Conservation (phyloP, 176 grass and related monocot genomes). For the Triticum dicoccoides region DNA sequence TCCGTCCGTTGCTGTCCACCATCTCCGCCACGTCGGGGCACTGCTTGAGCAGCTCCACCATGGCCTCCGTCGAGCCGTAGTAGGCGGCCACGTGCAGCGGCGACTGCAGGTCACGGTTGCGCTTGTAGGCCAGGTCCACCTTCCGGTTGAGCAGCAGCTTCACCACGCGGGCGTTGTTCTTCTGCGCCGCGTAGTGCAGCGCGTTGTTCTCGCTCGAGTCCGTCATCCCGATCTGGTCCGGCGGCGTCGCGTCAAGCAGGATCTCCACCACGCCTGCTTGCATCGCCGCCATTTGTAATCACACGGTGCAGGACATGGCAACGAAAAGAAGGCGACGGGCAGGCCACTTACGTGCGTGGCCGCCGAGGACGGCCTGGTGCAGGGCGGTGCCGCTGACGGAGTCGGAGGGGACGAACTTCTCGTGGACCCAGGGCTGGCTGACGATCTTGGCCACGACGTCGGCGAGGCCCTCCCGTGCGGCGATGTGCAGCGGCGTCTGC, state of each 20-base stretch:
- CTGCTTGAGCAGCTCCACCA: conserved; percentile 44
- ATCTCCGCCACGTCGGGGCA: conserved; percentile 53
- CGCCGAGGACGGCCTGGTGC: conserved; percentile 70
- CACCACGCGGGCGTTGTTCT: conserved; percentile 42
- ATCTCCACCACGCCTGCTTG: conserved; percentile 53
- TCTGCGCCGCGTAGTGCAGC: conserved; percentile 71
- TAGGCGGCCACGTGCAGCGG: conserved; percentile 52
- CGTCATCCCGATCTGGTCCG: conserved; percentile 24
- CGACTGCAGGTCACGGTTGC: background rate
- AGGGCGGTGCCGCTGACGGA: conserved; percentile 49
- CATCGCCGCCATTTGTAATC: background rate
- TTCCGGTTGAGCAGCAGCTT: conserved; percentile 37
- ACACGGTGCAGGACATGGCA: background rate
- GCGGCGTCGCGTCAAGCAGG: conserved; percentile 22
- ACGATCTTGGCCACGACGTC: conserved; percentile 46
- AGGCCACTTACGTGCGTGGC: conserved; percentile 47
- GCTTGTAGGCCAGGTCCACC: conserved; percentile 40
- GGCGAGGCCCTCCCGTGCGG: conserved; percentile 53
- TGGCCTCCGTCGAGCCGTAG: conserved; percentile 37
- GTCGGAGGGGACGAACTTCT: background rate
- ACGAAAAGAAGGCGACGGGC: background rate
- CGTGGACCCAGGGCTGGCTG: conserved; percentile 26
- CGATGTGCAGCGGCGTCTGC: conserved; percentile 68
- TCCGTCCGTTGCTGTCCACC: conserved; percentile 24
- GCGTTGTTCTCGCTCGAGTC: conserved; percentile 47